Evolutionary conservation across 306 rosid genomes (phyloP), one percentile per base, ranked within the genome.

Genomic region (Rosa rugosa): DNA sequence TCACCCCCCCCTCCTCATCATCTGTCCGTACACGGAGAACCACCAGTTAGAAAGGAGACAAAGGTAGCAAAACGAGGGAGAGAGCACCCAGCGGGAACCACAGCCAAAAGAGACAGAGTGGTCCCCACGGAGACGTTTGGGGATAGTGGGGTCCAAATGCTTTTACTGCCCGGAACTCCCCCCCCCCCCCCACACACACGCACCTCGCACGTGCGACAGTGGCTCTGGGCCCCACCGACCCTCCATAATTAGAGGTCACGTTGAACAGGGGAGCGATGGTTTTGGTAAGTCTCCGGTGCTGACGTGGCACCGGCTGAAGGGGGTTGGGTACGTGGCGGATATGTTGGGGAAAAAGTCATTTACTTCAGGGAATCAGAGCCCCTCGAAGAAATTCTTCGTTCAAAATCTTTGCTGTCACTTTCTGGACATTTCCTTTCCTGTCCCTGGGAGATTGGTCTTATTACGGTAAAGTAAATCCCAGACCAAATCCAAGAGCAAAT

Each of bases 21-120:
- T 17, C 71, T 75, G 86, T 84, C 86, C 90, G 90, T 88, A 86
- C 89, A 57, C 65, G 76, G 72, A 78, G 76, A 72, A 65, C 71
- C 75, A 63, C 69, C 81, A 16, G 89, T 84, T 82, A 22, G 14
- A 38, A 69, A 67, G 80, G 72, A 49, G 84, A 87, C 85, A 84
- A 77, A 76, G 75, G 76, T 27, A 46, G 65, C 70, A 64, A 45
- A 81, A 76, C 80, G 72, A 31, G 36, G 36, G 36, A 2, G 46
- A 44, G 44, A 44, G 2, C 46, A 9, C 2, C 46, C 1, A 9
- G 45, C 3, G 75, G 89, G 90, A 14, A 88, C 91, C 89, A 83
- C 82, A 22, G 3, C 2, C 4, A 51, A 27, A 54, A 44, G 16
- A 20, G 25, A 53, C n/a, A 8, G 34, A 0, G 6, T 18, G 75